phyloP scores from a whole-genome alignment of 2,329 filamentous ascomycete genomes.

The Macrophomina pseudophaseolina region DNA sequence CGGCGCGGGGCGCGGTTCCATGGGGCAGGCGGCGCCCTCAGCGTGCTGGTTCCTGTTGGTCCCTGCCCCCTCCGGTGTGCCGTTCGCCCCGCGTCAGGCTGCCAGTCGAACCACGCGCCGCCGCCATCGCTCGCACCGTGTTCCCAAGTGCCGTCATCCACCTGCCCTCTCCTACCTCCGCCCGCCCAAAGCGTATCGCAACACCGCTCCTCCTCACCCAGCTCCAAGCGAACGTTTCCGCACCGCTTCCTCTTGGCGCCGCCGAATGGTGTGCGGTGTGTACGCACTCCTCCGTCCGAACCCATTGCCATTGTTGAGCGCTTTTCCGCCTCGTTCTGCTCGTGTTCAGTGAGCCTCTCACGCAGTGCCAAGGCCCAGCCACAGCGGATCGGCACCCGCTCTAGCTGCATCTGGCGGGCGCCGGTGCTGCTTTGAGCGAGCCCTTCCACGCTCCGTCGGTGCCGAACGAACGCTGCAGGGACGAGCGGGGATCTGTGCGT shows the following conservation, averaged over 20 bases:
- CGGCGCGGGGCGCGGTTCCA: slow-evolving; percentile 4
- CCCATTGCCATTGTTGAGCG: not conserved
- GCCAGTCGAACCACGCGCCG: slow-evolving; percentile 2
- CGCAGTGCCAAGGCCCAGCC: slow-evolving; percentile 19
- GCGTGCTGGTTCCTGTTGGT: slow-evolving; percentile 4
- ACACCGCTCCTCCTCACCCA: not conserved
- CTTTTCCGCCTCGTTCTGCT: not conserved
- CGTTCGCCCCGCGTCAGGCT: slow-evolving; percentile 9
- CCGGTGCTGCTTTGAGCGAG: not conserved
- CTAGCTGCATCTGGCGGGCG: not conserved
- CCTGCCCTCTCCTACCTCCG: not conserved
- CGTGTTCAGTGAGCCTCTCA: slow-evolving; percentile 17
- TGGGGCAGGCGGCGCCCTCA: not conserved
- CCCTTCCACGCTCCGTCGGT: not conserved
- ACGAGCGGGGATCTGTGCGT: not conserved
- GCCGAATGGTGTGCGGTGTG: slow-evolving; percentile 2
- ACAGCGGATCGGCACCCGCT: not conserved
- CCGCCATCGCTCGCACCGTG: not conserved
- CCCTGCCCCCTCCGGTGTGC: slow-evolving; percentile 9
- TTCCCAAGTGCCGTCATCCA: slow-evolving; percentile 4
- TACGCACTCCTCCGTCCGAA: not conserved
- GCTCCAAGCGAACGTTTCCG: not conserved
- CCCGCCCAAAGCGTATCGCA: slow-evolving; percentile 20
- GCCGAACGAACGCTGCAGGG: not conserved
- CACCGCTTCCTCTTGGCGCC: not conserved